Base-by-base conservation (phyloP, 2,329 filamentous ascomycete genomes). In the Epichloe uncinata region DNA sequence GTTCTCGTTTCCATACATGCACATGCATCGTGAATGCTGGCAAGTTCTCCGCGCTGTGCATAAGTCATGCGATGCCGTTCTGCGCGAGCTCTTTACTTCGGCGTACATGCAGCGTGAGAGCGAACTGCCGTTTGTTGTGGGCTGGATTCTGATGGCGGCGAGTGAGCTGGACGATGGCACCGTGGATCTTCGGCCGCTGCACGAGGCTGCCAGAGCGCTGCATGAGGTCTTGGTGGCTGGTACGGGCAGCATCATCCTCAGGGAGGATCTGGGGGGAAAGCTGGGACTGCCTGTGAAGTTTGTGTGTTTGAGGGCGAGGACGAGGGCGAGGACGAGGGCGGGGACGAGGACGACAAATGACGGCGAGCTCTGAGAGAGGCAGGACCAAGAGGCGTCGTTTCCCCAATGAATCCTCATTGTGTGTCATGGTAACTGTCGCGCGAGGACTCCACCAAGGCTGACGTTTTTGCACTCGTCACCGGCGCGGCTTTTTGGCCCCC, bases 11-110 rank as follows among this genome's bases (percentile, higher is more conserved):
- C 67, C 71, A n/a, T 70, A 70, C 49, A 42, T 43, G 38, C 47
- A 53, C 71, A 55, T 74, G 52, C 72, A 73, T 53, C 62, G 64
- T 3, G 48, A 51, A 26, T 69, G 65, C 58, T 74, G 69, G 69
- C 52, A 51, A 13, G 44, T 70, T 3, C 61, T 74, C 9, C 58
- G 63, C 3, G 22, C 40, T 1, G 53, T 71, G 4, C 61, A 60
- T 9, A 54, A 66, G 3, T 49, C 50, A 2, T 66, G 63, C 44
- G 58, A 65, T 15, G 44, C 58, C 0, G 9, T 62, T 0, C 58
- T 74, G 7, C 52, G 55, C 15, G 26, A 62, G n/a, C 53, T 66
- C 8, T 68, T 57, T 52, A 63, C 61, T 0, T 55, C 61, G 1
- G 56, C 52, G 1, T 73, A 71, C 49, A 51, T 71, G 3, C 61